A percentile compares a stretch with the other conserved stretches of the same genome.
These are phyloP conservation scores for Arthroderma sp. DNA, from an alignment of 2,329 filamentous ascomycete genomes.

Conservation along the genomic window DNA sequence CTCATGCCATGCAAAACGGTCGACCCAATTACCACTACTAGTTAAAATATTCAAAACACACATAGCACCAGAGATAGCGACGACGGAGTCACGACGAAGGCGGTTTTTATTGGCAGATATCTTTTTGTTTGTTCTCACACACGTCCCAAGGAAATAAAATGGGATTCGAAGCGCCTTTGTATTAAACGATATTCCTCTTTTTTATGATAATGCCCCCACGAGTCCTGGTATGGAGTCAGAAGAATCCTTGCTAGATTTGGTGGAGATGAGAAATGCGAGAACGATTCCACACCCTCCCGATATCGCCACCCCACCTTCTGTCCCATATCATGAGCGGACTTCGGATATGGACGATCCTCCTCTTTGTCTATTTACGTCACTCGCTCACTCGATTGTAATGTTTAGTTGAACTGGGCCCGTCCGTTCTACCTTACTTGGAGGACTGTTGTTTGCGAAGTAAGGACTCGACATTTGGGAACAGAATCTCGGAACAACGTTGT, in stretches of 20 bases:
- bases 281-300: neutral
- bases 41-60: neutral
- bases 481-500: neutral
- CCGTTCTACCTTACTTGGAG: neutral
- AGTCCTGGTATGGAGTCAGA: neutral
- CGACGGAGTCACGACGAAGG: neutral
- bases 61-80: neutral
- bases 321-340: neutral
- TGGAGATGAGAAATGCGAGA: constrained; percentile 4
- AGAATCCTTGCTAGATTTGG: neutral
- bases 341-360: neutral
- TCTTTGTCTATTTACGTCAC: neutral
- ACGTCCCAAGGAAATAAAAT: neutral
- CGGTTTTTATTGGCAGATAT: neutral
- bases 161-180: neutral
- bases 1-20: constrained; percentile 31
- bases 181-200: neutral
- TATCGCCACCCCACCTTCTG: neutral
- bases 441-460: neutral
- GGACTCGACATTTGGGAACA: neutral
- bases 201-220: neutral
- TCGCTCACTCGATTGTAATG: neutral
- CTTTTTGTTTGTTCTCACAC: neutral
- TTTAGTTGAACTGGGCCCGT: neutral
- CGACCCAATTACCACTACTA: constrained; percentile 10